These are phyloP conservation scores for Beauveria scarabaeidicola DNA, from an alignment of 2,329 filamentous ascomycete species.

Conservation along the genomic window DNA sequence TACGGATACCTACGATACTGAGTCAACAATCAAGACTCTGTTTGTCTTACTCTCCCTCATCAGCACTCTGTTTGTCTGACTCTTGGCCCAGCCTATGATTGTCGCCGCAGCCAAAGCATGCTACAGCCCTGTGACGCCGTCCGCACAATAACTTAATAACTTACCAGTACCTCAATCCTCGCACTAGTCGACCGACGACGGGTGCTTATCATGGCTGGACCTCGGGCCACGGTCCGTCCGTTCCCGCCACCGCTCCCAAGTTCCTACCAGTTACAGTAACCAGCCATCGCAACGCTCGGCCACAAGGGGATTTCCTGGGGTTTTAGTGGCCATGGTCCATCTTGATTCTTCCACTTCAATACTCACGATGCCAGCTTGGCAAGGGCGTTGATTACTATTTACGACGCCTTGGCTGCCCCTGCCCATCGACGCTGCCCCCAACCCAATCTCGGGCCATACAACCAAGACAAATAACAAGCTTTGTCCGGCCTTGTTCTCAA, in stretches of 20 bases:
- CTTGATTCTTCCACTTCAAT: not conserved
- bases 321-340: slow-evolving; percentile 20
- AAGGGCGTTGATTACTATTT: not conserved
- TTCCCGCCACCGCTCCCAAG: not conserved
- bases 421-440: not conserved
- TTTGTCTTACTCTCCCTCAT: too few species aligned
- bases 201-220: not conserved
- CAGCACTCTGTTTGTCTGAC: too few species aligned
- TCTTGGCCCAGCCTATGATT: not conserved
- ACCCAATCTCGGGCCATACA: not conserved
- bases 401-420: not conserved
- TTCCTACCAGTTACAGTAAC: not conserved
- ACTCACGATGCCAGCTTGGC: not conserved
- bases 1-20: too few species aligned
- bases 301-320: slow-evolving; percentile 23
- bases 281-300: not conserved
- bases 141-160: not conserved
- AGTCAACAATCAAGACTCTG: too few species aligned
- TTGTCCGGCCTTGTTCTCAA: not conserved
- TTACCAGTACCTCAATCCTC: not conserved
- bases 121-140: not conserved
- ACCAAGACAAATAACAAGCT: not conserved
- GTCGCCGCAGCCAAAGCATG: not conserved
- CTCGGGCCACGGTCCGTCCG: not conserved
- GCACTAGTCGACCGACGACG: not conserved